Evolutionary conservation across 495 filamentous ascomycete genomes (phyloP).

Genomic region (Apiosordaria backusii): DNA sequence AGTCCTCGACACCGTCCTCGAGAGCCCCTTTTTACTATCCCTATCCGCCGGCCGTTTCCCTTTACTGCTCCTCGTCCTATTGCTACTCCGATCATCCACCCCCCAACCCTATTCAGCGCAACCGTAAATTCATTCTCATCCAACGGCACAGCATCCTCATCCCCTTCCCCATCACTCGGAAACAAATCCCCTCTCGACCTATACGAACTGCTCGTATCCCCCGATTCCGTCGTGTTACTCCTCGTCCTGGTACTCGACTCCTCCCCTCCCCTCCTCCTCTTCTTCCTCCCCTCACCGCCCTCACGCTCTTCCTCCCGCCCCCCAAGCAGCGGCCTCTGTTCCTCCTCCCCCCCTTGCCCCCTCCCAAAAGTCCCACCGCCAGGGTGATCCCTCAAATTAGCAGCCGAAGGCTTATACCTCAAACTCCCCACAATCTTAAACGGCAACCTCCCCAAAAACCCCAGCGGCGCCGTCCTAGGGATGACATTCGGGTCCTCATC

Average conservation of each 20-base stretch:
- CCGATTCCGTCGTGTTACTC: conserved; percentile 78
- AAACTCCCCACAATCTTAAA: conserved; percentile 81
- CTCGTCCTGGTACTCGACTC: conserved; percentile 49
- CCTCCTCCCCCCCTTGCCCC: conserved; percentile 41
- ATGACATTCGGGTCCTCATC: conserved; percentile 87
- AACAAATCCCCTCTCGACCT: conserved; percentile 93
- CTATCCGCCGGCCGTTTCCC: conserved; percentile 57
- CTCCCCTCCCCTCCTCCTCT: conserved; percentile 36
- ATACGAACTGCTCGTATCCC: conserved; percentile 79
- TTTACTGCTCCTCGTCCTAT: conserved; percentile 58
- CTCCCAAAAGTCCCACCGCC: conserved; percentile 46
- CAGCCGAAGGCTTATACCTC: conserved; percentile 85
- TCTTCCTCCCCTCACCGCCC: conserved; percentile 40
- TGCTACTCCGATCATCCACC: conserved; percentile 65
- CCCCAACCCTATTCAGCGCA: conserved; percentile 59
- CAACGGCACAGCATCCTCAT: conserved; percentile 85
- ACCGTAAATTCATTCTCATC: conserved; percentile 85
- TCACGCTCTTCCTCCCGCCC: conserved; percentile 32
- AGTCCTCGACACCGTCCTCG: conserved; percentile 51
- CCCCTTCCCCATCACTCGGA: conserved; percentile 84
- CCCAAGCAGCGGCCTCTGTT: conserved; percentile 72
- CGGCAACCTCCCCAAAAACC: conserved; percentile 79
- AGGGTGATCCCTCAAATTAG: conserved; percentile 90
- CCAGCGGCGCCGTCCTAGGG: conserved; percentile 78
- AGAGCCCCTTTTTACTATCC: conserved; percentile 40